Conservation (phyloP, 192 early-diverging fungal genomes). For the Phlyctochytrium planicorne region DNA sequence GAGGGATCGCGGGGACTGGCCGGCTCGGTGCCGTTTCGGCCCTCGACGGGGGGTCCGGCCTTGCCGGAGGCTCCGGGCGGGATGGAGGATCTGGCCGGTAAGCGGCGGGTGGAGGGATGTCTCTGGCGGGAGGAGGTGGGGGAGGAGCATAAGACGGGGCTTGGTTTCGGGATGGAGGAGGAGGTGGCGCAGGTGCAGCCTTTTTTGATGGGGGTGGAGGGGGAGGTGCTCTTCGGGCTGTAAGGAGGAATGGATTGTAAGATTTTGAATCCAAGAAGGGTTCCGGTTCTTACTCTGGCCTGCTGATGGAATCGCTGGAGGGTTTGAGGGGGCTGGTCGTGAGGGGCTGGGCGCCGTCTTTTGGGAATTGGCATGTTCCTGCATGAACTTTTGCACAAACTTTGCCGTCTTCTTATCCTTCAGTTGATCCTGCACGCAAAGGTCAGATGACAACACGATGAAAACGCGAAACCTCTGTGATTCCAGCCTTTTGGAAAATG, state of each 20-base stretch:
- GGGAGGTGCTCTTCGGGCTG: slow-evolving; percentile 13
- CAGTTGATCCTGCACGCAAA: slow-evolving; percentile 37
- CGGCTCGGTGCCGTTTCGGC: not conserved
- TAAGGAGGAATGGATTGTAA: not conserved
- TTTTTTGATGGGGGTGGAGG: slow-evolving; percentile 35
- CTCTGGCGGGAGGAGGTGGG: slow-evolving; percentile 16
- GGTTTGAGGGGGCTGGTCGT: slow-evolving; percentile 7
- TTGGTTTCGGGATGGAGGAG: slow-evolving; percentile 17
- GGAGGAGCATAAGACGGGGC: slow-evolving; percentile 27
- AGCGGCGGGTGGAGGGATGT: slow-evolving; percentile 11
- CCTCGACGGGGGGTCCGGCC: not conserved
- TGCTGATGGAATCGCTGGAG: slow-evolving; percentile 1
- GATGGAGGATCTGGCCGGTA: not conserved
- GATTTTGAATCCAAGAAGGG: not conserved
- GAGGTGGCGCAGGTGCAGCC: slow-evolving; percentile 9
- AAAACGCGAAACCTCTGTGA: slow-evolving; percentile 41
- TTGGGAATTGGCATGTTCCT: slow-evolving; percentile 38
- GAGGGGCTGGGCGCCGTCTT: slow-evolving; percentile 11
- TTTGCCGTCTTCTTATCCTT: slow-evolving; percentile 44
- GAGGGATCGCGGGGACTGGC: not conserved
- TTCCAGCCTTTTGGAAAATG: slow-evolving; percentile 56
- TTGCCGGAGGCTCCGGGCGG: slow-evolving; percentile 7
- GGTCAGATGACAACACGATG: slow-evolving; percentile 17
- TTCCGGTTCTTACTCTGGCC: not conserved
- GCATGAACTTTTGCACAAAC: slow-evolving; percentile 51